Conservation (phyloP, 345 rosid genomes). For the Eucalyptus pauciflora region DNA sequence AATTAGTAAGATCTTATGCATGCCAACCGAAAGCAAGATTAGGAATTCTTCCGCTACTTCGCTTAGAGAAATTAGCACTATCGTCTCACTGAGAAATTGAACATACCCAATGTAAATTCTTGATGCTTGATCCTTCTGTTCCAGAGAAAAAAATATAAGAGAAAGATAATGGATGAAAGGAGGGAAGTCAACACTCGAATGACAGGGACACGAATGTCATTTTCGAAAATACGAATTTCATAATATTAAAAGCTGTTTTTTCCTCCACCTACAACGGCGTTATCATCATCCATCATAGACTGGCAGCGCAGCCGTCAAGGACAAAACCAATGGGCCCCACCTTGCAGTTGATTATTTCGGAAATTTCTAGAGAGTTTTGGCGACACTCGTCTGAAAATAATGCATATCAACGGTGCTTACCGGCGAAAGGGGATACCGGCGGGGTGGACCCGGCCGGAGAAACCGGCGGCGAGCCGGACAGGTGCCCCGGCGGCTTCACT, state of each 20-base stretch:
- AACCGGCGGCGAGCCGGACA: conserved; percentile 57
- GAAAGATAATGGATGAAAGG: neutral
- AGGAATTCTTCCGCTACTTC: neutral
- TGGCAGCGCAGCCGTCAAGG: neutral
- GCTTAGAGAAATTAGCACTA: neutral
- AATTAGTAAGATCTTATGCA: neutral
- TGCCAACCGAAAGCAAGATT: neutral
- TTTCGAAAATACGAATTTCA: neutral
- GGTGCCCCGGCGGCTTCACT: conserved; percentile 80
- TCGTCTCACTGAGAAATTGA: neutral
- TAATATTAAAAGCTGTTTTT: neutral
- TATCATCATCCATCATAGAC: neutral
- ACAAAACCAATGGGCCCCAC: neutral
- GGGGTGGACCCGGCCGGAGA: conserved; percentile 90
- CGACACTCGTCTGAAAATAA: neutral
- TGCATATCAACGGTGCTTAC: conserved; percentile 18
- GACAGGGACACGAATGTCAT: conserved; percentile 2
- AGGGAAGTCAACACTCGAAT: neutral
- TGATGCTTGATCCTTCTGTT: neutral
- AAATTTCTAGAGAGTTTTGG: neutral
- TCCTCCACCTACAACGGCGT: neutral
- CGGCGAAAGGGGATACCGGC: conserved; percentile 80
- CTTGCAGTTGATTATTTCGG: neutral
- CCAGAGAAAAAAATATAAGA: neutral
- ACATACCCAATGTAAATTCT: neutral